Evolutionary conservation across 1,139 yeast genomes (phyloP).

Genomic region (Chernovozyma sophiae-reginae): DNA sequence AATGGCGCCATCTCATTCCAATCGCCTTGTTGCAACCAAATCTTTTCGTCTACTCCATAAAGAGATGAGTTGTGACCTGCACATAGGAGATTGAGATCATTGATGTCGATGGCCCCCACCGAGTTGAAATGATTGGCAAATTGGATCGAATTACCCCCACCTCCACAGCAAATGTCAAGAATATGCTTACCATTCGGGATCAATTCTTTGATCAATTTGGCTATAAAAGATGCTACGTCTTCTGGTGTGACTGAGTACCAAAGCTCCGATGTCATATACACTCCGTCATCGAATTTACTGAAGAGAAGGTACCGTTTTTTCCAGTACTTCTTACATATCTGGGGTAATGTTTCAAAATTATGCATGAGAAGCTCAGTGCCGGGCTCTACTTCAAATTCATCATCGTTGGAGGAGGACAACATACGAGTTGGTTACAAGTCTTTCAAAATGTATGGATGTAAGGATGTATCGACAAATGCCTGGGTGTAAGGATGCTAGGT

Average conservation of each 20-base stretch:
- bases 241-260: slow-evolving; percentile 97
- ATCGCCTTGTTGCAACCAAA: slow-evolving; percentile 50
- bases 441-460: too few relatives aligned
- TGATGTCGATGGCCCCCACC: slow-evolving; percentile 68
- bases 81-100: slow-evolving; percentile 57
- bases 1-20: slow-evolving; percentile 43
- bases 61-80: slow-evolving; percentile 70
- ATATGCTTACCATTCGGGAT: slow-evolving; percentile 41
- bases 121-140: slow-evolving; percentile 57
- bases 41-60: slow-evolving; percentile 53
- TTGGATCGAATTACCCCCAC: slow-evolving; percentile 91
- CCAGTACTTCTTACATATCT: slow-evolving; percentile 54
- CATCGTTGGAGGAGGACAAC: not conserved
- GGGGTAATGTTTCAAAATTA: slow-evolving; percentile 37
- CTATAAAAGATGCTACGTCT: slow-evolving; percentile 57
- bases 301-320: slow-evolving; percentile 55
- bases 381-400: slow-evolving; percentile 17
- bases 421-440: not conserved
- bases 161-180: slow-evolving; percentile 87
- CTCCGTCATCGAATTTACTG: slow-evolving; percentile 61
- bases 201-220: slow-evolving; percentile 44
- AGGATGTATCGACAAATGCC: too few relatives aligned
- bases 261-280: slow-evolving; percentile 67
- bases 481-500: too few relatives aligned
- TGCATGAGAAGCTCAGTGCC: slow-evolving; percentile 38